Conservation (phyloP, 352 stramenopile genomes). For the Globisporangium nunn region DNA sequence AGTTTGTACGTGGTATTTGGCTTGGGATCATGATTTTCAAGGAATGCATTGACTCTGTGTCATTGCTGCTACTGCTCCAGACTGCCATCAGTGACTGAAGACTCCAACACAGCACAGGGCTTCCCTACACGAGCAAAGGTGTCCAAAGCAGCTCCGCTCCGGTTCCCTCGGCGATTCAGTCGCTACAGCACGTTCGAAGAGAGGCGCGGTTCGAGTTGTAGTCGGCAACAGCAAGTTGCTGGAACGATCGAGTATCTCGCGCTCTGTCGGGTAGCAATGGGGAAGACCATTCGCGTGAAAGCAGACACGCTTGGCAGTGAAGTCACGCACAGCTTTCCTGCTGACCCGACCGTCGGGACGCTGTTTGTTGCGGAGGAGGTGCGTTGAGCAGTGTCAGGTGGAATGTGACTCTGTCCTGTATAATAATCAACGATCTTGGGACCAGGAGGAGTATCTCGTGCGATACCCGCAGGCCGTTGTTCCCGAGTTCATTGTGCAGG, state of each 20-base stretch:
- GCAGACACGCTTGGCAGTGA: background rate
- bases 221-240: background rate
- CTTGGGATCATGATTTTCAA: background rate
- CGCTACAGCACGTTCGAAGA: conserved; percentile 68
- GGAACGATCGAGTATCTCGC: conserved; percentile 35
- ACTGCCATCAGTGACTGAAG: background rate
- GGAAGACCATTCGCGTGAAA: conserved; percentile 29
- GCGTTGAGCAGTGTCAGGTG: background rate
- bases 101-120: conserved; percentile 15
- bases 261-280: conserved; percentile 65
- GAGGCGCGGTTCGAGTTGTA: conserved; percentile 1
- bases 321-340: conserved; percentile 16
- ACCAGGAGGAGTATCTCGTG: conserved; percentile 69
- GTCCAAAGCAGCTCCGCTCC: conserved; percentile 8
- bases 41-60: background rate
- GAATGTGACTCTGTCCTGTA: background rate
- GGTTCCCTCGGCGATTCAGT: conserved; percentile 61
- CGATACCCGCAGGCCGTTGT: conserved; percentile 51
- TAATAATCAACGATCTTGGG: background rate
- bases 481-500: conserved; percentile 68
- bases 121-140: conserved; percentile 11
- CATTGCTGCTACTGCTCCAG: background rate
- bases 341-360: conserved; percentile 24
- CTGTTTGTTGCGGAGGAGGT: conserved; percentile 38
- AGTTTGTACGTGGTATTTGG: background rate